Percentiles rank a stretch among this genome's conserved stretches.
Evolutionary conservation across 2,329 filamentous ascomycete species (phyloP).

Genomic region (Microdochium nivale): DNA sequence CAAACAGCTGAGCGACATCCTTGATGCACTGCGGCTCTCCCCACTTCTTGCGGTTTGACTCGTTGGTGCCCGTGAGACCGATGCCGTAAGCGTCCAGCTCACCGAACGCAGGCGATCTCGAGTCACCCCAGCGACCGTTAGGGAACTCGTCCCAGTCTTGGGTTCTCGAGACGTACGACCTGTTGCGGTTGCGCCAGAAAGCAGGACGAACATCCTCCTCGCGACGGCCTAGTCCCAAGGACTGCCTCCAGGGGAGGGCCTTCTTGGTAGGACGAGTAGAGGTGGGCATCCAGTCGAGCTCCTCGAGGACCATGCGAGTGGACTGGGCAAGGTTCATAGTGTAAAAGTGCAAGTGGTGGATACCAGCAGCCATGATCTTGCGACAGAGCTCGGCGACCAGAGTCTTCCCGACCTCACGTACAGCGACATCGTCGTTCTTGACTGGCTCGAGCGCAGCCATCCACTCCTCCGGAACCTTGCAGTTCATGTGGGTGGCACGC

Average conservation of each 20-base stretch:
- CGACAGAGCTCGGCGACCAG: constrained; percentile 87
- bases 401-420: constrained; percentile 79
- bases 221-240: constrained; percentile 77
- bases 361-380: constrained; percentile 72
- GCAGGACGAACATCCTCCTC: constrained; percentile 95
- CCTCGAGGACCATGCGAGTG: constrained; percentile 87
- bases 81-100: constrained; percentile 93
- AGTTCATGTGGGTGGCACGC: constrained; percentile 85
- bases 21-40: constrained; percentile 72
- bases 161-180: constrained; percentile 89
- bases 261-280: constrained; percentile 73
- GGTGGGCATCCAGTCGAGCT: constrained; percentile 74
- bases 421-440: constrained; percentile 93
- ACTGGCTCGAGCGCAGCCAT: constrained; percentile 76
- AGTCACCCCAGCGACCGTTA: constrained; percentile 97
- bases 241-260: constrained; percentile 93
- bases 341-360: constrained; percentile 92
- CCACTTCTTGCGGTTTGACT: constrained; percentile 93
- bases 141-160: constrained; percentile 99
- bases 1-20: constrained; percentile 77
- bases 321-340: constrained; percentile 98
- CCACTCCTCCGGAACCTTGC: constrained; percentile 74
- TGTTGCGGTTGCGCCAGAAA: constrained; percentile 96
- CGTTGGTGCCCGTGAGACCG: constrained; percentile 87
- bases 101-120: constrained; percentile 89